Evolutionary conservation across 2,329 filamentous ascomycete species (phyloP), one percentile per base, ranked within the genome.

Genomic region (Cercospora sp.): DNA sequence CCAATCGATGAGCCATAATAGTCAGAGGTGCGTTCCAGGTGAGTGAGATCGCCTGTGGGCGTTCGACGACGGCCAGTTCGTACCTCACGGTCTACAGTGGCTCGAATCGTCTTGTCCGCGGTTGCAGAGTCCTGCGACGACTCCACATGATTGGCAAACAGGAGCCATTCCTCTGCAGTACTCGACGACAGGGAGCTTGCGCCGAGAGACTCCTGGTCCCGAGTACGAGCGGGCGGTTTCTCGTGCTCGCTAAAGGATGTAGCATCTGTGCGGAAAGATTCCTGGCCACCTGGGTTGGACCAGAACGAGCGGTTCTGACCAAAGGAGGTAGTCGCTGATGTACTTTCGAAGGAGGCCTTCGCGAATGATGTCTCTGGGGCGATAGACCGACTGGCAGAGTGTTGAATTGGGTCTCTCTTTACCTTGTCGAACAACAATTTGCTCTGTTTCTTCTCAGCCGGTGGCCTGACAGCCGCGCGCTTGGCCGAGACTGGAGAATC

Each of bases 171-270:
- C 20, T 45, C 63, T 9, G 64, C 65, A 8, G 53, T 60, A 9
- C 30, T 53, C 0, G 68, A 65, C 1, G 65, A 55, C 5, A 72
- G 20, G 5, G 65, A 69, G 66, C 23, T 66, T 60, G 28, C 63
- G 45, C 53, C 64, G 2, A 61, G 8, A 12, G 59, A 61, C 5
- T 61, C 33, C n/a, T 51, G 26, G 2, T 61, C 59, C 16, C 55
- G 42, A 16, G 5, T 57, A 6, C 33, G 31, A 12, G 30, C 5
- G 6, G 63, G 20, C 12, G 69, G 60, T 42, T 28, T 33, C 23
- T 10, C 26, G 26, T 66, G 63, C 8, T 66, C 63, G 20, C 65
- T 68, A 16, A 72, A 70, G 2, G 70, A 72, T 0, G 70, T 72
- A 2, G 60, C 62, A 20, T 65, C 67, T 20, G 72, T 73, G 1